A percentile compares a stretch with the other conserved stretches of the same genome.
phyloP scores from a whole-genome alignment of 495 filamentous ascomycete species.

The Chaetomium fimeti region DNA sequence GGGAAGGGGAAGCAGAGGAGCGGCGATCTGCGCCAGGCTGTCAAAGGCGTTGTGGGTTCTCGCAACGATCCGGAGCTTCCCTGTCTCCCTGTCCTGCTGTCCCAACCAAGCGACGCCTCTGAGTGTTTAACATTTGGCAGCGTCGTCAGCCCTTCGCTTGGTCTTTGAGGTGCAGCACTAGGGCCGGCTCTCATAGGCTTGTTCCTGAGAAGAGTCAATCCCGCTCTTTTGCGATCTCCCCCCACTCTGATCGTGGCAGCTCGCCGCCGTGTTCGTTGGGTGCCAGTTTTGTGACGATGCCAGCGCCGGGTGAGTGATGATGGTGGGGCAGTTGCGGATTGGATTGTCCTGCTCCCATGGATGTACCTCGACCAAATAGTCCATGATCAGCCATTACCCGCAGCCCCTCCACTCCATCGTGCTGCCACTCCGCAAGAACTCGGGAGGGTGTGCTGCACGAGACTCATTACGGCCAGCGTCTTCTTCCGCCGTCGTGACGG shows the following conservation, averaged over 20 bases:
- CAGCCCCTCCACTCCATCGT: neutral
- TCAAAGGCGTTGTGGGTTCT: neutral
- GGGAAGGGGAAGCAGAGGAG: neutral
- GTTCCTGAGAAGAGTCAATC: slow-evolving; percentile 3
- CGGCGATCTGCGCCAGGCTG: neutral
- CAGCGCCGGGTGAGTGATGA: neutral
- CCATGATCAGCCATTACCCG: slow-evolving; percentile 11
- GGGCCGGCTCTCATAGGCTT: neutral
- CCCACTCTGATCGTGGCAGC: neutral
- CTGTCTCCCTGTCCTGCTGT: neutral
- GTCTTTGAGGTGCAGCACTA: slow-evolving; percentile 7
- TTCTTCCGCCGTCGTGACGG: slow-evolving; percentile 4
- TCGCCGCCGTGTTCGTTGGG: neutral
- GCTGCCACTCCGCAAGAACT: neutral
- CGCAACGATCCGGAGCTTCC: neutral
- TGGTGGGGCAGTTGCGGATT: slow-evolving; percentile 1
- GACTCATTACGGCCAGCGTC: neutral
- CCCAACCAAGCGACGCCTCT: neutral
- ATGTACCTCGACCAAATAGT: slow-evolving; percentile 11
- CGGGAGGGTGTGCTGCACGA: slow-evolving; percentile 3
- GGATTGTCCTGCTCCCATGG: neutral
- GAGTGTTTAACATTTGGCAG: neutral
- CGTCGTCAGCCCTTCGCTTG: neutral
- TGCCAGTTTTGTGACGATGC: neutral
- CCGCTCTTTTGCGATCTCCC: neutral